Base-by-base conservation (phyloP, 108 stramenopile genomes). In the Fistulifera solaris region DNA sequence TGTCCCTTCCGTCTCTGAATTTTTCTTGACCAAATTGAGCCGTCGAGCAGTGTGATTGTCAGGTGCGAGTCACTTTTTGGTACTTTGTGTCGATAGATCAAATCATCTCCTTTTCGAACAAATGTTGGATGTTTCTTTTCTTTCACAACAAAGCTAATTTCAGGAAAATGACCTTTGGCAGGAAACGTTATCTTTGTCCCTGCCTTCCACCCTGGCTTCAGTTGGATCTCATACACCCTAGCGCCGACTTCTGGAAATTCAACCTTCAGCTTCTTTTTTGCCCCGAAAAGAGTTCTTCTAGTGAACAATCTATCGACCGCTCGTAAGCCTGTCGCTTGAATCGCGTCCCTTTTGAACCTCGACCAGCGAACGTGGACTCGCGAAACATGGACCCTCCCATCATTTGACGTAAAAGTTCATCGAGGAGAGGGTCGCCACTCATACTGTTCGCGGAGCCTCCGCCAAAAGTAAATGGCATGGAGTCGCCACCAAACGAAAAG, bases 241-340 rank as follows among this genome's bases (percentile, higher is more conserved):
- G 74, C 67, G 17, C 42, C 50, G 35, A 48, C 42, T 27, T 39
- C 53, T 8, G 31, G 31, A 56, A 51, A 65, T 19, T 18, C 59
- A 3, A 91, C 78, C 58, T 82, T 87, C 0, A 87, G 40, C 47
- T 80, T 91, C 70, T 91, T 91, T 19, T 71, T 87, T 14, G 63
- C 56, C 13, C 89, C 89, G 31, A 23, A 31, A 70, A 67, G 11
- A 91, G 40, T 18, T 91, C 89, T 57, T 78, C 71, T 4, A 91
- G 56, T 19, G 70, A 69, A 56, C 85, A 87, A 21, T 56, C 18
- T 0, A 85, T 46, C 17, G 66, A 63, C 56, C 65, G 52, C 10
- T 59, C 72, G 41, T 70, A 77, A 21, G 28, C 18, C 21, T 40
- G 43, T 18, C 53, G 63, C 16, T 60, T 52, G 39, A 58, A 58